phyloP scores from a whole-genome alignment of 495 filamentous ascomycete species.

The Xylaria scruposa region DNA sequence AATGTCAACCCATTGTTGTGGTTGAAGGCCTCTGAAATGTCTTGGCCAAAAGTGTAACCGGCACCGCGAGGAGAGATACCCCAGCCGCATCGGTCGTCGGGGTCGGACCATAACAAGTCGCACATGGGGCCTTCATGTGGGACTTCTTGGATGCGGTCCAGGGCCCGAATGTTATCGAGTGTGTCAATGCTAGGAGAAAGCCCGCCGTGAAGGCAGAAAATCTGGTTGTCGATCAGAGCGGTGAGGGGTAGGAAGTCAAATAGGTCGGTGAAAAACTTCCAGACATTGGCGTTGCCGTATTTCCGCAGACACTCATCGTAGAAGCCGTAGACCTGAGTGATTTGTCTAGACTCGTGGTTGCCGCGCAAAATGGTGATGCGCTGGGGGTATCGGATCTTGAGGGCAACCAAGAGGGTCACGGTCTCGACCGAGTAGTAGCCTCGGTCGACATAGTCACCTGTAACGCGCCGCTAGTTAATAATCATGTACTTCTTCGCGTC shows the following conservation, averaged over 20 bases:
- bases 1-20: conserved; percentile 98
- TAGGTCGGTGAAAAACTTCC: conserved; percentile 99
- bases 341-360: conserved; percentile 97
- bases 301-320: conserved; percentile 98
- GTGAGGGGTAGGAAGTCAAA: conserved; percentile 99
- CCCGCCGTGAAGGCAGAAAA: conserved; percentile 98
- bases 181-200: conserved; percentile 97
- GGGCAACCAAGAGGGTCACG: conserved; percentile 88
- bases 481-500: neutral
- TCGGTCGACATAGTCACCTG: conserved; percentile 95
- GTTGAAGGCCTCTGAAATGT: conserved; percentile 99
- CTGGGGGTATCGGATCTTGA: conserved; percentile 95
- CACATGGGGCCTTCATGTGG: conserved; percentile 99
- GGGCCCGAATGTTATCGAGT: conserved; percentile 93
- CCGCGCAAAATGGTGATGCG: conserved; percentile 96
- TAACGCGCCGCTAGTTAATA: conserved; percentile 23
- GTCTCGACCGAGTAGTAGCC: conserved; percentile 98
- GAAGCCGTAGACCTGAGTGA: conserved; percentile 97
- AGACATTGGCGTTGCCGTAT: conserved; percentile 98
- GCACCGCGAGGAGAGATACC: conserved; percentile 96
- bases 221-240: conserved; percentile 98
- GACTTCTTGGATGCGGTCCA: conserved; percentile 97
- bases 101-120: conserved; percentile 96
- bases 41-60: conserved; percentile 98
- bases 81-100: conserved; percentile 98